These are phyloP conservation scores for Colletotrichum sp. DNA, from an alignment of 2,329 filamentous ascomycete species.

Conservation along the genomic window DNA sequence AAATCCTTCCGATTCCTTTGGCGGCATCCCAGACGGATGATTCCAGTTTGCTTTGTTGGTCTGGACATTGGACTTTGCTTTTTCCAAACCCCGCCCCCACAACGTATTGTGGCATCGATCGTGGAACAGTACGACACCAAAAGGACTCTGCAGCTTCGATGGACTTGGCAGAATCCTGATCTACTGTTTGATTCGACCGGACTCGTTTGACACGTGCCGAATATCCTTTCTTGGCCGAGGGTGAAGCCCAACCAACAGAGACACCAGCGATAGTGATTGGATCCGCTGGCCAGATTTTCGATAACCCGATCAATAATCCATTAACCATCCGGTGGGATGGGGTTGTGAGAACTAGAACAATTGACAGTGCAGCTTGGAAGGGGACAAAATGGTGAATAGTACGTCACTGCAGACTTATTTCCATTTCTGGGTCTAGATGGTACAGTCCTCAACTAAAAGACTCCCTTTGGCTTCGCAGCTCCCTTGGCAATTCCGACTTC, in stretches of 20 bases:
- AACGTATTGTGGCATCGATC: neutral
- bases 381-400: neutral
- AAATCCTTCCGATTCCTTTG: neutral
- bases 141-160: neutral
- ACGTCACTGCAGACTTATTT: neutral
- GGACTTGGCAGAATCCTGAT: neutral
- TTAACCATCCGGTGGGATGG: neutral
- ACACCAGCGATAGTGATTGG: neutral
- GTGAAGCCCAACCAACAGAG: neutral
- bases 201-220: neutral
- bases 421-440: neutral
- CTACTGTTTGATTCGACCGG: neutral
- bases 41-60: neutral
- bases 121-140: neutral
- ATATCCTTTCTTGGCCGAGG: neutral
- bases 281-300: neutral
- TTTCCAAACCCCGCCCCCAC: neutral
- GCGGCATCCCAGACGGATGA: neutral
- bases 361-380: neutral
- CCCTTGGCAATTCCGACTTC: neutral
- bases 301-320: neutral
- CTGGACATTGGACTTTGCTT: neutral
- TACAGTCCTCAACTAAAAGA: neutral
- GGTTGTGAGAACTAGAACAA: fast-evolving
- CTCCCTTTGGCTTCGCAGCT: neutral